Conservation (phyloP, 306 rosid species). For the Citrullus amarus region DNA sequence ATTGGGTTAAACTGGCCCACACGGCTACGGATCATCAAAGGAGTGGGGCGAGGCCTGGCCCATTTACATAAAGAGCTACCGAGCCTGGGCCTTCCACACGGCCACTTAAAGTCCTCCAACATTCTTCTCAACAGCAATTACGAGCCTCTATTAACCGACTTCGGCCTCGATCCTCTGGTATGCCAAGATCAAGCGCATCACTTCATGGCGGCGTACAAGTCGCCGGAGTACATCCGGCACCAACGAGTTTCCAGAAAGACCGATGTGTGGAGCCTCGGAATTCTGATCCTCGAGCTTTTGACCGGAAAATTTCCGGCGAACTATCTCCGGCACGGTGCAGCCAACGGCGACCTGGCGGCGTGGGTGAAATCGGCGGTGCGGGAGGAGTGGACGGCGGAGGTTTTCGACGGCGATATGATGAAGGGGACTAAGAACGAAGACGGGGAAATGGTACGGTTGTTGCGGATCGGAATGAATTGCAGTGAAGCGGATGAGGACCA, state of each 20-base stretch:
- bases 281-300: slow-evolving; percentile 60
- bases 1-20: slow-evolving; percentile 54
- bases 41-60: slow-evolving; percentile 54
- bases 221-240: slow-evolving; percentile 44
- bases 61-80: slow-evolving; percentile 34
- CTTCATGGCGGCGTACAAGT: slow-evolving; percentile 44
- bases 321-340: slow-evolving; percentile 43
- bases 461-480: slow-evolving; percentile 52
- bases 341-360: slow-evolving; percentile 47
- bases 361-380: slow-evolving; percentile 47
- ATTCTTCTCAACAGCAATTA: slow-evolving; percentile 44
- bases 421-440: background rate
- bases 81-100: slow-evolving; percentile 52
- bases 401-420: slow-evolving; percentile 54
- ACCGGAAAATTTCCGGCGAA: slow-evolving; percentile 73
- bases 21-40: slow-evolving; percentile 45
- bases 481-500: slow-evolving; percentile 28
- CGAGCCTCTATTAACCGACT: slow-evolving; percentile 53
- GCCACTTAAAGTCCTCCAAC: slow-evolving; percentile 76
- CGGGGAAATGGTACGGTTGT: slow-evolving; percentile 38
- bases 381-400: slow-evolving; percentile 44
- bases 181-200: slow-evolving; percentile 25
- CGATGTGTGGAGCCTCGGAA: slow-evolving; percentile 67
- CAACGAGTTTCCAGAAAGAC: slow-evolving; percentile 36
- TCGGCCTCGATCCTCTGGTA: slow-evolving; percentile 35